Percentiles rank a stretch among this genome's conserved stretches.
phyloP scores from a whole-genome alignment of 192 early-diverging fungal species.

The Linnemannia zychae region DNA sequence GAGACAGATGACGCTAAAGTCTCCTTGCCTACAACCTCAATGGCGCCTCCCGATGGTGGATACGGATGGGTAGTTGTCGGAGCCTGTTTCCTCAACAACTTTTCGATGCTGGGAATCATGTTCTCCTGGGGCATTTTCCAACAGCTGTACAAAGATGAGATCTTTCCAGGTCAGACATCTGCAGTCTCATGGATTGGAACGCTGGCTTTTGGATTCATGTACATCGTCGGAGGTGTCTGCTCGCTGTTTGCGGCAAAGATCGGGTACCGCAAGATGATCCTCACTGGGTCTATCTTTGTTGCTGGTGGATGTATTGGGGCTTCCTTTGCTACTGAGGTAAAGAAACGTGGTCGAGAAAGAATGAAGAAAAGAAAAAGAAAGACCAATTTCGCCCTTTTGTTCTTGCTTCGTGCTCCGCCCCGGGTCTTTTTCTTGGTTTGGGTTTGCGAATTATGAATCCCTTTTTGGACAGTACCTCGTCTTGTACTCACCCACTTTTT shows the following conservation, averaged over 20 bases:
- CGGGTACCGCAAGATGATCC: constrained; percentile 49
- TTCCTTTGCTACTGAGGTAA: constrained; percentile 61
- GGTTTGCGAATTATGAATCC: neutral
- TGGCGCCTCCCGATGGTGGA: constrained; percentile 56
- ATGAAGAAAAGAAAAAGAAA: no score
- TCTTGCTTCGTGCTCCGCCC: constrained; percentile 3
- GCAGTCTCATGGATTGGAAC: constrained; percentile 61
- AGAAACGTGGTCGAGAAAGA: no score
- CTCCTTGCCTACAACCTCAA: neutral
- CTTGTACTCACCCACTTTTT: neutral
- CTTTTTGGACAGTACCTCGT: neutral
- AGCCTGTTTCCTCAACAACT: constrained; percentile 57
- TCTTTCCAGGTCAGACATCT: constrained; percentile 55
- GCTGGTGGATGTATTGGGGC: constrained; percentile 49
- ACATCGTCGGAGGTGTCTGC: constrained; percentile 39
- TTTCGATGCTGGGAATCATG: constrained; percentile 59
- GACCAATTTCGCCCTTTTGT: neutral
- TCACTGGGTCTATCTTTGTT: constrained; percentile 31
- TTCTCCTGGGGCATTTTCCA: constrained; percentile 65
- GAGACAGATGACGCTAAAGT: neutral
- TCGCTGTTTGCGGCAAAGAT: constrained; percentile 47
- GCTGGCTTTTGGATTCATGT: constrained; percentile 45
- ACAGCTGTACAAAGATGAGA: constrained; percentile 58
- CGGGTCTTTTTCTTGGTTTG: neutral
- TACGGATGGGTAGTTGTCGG: constrained; percentile 62